phyloP scores from a whole-genome alignment of 768 basidiomycete genomes.

The Russula griseocarnosa region DNA sequence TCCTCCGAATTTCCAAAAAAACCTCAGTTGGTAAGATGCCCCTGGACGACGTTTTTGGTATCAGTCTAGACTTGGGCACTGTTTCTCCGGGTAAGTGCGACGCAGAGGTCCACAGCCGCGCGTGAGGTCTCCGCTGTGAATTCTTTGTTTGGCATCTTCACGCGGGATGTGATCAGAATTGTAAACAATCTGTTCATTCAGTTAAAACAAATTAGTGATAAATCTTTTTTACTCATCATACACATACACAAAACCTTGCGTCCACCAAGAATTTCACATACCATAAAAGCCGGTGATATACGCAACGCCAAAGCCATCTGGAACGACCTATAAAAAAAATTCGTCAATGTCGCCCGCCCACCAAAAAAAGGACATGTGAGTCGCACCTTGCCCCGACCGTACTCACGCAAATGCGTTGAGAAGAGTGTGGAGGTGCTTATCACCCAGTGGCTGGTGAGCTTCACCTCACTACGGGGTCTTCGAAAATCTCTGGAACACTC shows the following conservation, averaged over 20 bases:
- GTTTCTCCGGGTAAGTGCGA: constrained; percentile 38
- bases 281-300: constrained; percentile 90
- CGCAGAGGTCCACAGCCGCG: constrained; percentile 65
- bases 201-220: background rate
- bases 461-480: constrained; percentile 71
- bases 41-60: background rate
- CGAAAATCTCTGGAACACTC: constrained; percentile 62
- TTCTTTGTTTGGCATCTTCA: constrained; percentile 72
- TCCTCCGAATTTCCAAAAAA: too few relatives aligned
- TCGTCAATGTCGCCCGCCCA: background rate
- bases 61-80: constrained; percentile 19
- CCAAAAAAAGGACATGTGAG: background rate
- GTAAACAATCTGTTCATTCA: constrained; percentile 77
- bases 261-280: constrained; percentile 34
- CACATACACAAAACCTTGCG: too few relatives aligned
- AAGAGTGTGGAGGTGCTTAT: constrained; percentile 87
- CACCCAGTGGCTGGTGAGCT: constrained; percentile 75
- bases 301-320: constrained; percentile 90
- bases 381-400: constrained; percentile 88
- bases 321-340: constrained; percentile 59
- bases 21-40: too few relatives aligned
- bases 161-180: constrained; percentile 84
- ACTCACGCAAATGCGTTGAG: constrained; percentile 76
- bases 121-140: constrained; percentile 66
- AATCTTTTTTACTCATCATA: background rate